Evolutionary conservation across 345 rosid genomes (phyloP), one percentile per base, ranked within the genome.

Genomic region (Turritis glabra): DNA sequence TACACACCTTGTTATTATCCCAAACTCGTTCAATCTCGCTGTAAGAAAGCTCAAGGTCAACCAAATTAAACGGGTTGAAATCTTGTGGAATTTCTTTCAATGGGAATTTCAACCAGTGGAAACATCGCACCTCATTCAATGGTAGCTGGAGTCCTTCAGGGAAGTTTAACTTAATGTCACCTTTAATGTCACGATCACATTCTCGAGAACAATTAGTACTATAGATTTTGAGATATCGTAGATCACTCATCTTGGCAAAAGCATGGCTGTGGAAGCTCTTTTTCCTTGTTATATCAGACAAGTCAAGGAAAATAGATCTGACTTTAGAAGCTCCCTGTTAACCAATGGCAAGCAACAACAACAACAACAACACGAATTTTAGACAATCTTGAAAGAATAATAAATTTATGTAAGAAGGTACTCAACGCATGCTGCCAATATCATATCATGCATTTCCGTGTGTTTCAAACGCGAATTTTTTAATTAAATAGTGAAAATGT

Each of bases 21-120:
- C 83, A 82, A 3, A 80, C 52, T 43, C 58, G 67, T 56, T 77
- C 54, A 10, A 83, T 46, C 2, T 43, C 11, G 63, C 85, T 62
- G 22, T 51, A 3, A 11, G 15, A 47, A 29, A 82, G 54, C 43
- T 51, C 41, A 14, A 80, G 77, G 29, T 70, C 72, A 1, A 80
- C 73, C 12, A 73, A 35, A 4, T 80, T 67, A 0, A 22, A n/a
- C 0, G 74, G 73, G 15, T 37, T 18, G 23, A 75, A 74, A 19
- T 56, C 74, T 55, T 30, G 43, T 37, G 85, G 80, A 47, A 80
- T 30, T 15, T 61, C 40, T 21, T 70, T 60, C 21, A 8, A 15
- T 0, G 83, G 81, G 19, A 32, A 82, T 50, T 62, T 37, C 5
- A 8, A 14, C 85, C 81, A 77, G 2, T 62, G 43, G 33, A 83